phyloP scores from a whole-genome alignment of 495 filamentous ascomycete genomes.

The Daldinia loculata region DNA sequence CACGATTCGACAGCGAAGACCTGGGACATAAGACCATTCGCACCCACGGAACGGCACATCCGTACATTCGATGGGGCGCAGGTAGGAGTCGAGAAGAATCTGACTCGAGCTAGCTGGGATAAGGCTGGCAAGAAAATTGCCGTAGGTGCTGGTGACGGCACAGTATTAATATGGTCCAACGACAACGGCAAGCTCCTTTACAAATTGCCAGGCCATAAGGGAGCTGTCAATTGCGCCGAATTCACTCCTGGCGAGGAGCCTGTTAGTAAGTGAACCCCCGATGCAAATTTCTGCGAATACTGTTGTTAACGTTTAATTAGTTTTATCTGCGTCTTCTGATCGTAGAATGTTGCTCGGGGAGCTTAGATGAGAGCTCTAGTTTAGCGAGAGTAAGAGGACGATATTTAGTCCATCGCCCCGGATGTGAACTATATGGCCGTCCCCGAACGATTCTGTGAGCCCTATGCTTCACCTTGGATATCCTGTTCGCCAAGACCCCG shows the following conservation, averaged over 20 bases:
- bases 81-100: constrained; percentile 87
- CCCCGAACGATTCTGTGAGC: not conserved
- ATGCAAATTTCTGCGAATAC: not conserved
- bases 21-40: constrained; percentile 97
- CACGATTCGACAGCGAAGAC: constrained; percentile 93
- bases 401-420: not conserved
- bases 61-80: constrained; percentile 89
- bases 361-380: constrained; percentile 56
- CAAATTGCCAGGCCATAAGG: constrained; percentile 95
- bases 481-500: not conserved
- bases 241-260: constrained; percentile 85
- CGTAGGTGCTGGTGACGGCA: constrained; percentile 89
- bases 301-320: constrained; percentile 52
- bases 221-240: constrained; percentile 92
- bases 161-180: constrained; percentile 87
- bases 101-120: constrained; percentile 92
- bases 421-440: not conserved
- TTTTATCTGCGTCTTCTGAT: constrained; percentile 87
- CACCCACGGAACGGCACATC: constrained; percentile 83
- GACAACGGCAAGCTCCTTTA: constrained; percentile 86
- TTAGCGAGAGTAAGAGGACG: not conserved
- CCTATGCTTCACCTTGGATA: not conserved
- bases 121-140: constrained; percentile 84
- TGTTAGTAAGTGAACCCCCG: constrained; percentile 73
- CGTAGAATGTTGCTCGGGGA: constrained; percentile 81